Percentiles rank a stretch among this genome's conserved stretches.
Conservation (phyloP, 345 rosid genomes). For the Pelargonium nanum region DNA sequence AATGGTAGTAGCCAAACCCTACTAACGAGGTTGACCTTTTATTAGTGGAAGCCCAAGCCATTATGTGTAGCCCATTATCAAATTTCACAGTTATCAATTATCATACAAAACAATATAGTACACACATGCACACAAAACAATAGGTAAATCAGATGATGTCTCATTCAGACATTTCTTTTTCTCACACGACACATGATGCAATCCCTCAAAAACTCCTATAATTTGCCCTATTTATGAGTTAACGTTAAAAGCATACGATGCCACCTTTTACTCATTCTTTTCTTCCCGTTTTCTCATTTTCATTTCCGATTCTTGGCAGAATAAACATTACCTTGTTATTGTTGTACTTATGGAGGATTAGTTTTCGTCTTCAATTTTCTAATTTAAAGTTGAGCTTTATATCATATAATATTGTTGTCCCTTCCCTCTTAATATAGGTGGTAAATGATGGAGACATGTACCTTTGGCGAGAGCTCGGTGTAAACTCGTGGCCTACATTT, state of each 20-base stretch:
- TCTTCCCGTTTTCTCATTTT: background rate
- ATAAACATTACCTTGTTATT: background rate
- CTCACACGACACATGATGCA: background rate
- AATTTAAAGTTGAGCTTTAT: background rate
- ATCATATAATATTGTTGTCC: background rate
- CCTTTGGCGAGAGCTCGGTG: constrained; percentile 81
- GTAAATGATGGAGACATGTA: constrained; percentile 95
- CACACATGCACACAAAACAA: background rate
- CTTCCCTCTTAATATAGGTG: constrained; percentile 39
- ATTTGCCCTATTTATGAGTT: too few relatives aligned
- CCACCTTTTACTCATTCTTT: too few relatives aligned
- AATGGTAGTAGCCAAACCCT: too few relatives aligned
- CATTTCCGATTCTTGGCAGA: background rate
- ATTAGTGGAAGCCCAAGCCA: too few relatives aligned
- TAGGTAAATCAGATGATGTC: background rate
- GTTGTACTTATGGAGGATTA: background rate
- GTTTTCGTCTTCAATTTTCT: background rate
- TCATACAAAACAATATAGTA: too few relatives aligned
- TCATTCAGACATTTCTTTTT: background rate
- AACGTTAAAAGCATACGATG: too few relatives aligned
- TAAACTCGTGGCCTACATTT: constrained; percentile 97
- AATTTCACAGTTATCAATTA: too few relatives aligned
- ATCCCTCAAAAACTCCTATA: background rate
- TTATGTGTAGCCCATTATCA: too few relatives aligned
- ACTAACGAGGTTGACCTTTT: too few relatives aligned